Conservation (phyloP, 208 protist species). For the Leishmania braziliensis region DNA sequence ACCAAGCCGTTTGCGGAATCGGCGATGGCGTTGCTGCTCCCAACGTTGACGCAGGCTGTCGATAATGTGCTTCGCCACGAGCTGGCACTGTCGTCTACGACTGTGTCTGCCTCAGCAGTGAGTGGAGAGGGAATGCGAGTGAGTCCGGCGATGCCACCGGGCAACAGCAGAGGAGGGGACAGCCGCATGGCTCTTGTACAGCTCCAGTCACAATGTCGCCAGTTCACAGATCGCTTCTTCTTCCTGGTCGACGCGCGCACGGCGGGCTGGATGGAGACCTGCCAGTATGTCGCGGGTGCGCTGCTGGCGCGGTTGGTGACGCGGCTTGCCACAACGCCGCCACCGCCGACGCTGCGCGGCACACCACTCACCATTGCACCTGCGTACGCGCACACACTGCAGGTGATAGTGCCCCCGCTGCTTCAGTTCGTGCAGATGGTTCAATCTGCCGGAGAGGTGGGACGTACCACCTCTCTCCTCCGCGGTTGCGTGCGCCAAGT, state of each 20-base stretch:
- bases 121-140: neutral
- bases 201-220: conserved; percentile 35
- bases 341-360: conserved; percentile 12
- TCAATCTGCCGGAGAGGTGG: conserved; percentile 19
- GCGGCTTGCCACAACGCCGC: conserved; percentile 16
- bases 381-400: conserved; percentile 29
- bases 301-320: conserved; percentile 33
- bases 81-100: conserved; percentile 8
- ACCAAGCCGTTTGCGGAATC: conserved; percentile 56
- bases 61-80: conserved; percentile 32
- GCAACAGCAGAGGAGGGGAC: conserved; percentile 8
- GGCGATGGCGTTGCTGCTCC: conserved; percentile 37
- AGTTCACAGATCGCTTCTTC: conserved; percentile 45
- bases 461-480: conserved; percentile 26
- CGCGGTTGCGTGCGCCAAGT: conserved; percentile 37
- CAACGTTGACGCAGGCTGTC: conserved; percentile 27
- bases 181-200: conserved; percentile 26
- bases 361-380: conserved; percentile 9
- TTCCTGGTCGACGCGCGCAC: conserved; percentile 40
- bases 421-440: conserved; percentile 33
- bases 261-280: conserved; percentile 35
- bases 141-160: neutral
- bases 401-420: conserved; percentile 32
- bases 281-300: conserved; percentile 24
- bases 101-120: neutral